Evolutionary conservation across 2,329 filamentous ascomycete genomes (phyloP).

Genomic region (Fusarium concolor): DNA sequence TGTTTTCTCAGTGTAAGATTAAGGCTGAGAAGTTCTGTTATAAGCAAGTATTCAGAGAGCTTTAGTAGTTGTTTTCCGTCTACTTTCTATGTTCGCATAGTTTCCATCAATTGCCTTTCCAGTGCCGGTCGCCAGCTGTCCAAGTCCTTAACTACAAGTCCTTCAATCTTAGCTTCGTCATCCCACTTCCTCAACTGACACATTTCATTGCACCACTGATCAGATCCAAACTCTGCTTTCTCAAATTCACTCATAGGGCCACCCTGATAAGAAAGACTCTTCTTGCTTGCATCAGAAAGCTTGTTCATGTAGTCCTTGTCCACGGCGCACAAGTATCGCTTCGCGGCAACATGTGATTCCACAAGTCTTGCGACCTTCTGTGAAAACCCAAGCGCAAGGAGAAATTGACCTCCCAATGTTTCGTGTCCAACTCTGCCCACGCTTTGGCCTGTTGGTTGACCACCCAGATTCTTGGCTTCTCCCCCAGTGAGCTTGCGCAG

Average conservation of each 20-base stretch:
- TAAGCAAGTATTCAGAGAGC: too few relatives aligned
- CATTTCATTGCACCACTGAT: neutral
- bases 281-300: constrained; percentile 1
- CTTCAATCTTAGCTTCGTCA: neutral
- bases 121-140: neutral
- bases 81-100: too few relatives aligned
- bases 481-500: neutral
- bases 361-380: neutral
- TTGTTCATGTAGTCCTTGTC: neutral
- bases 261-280: neutral
- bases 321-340: neutral
- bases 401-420: neutral
- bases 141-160: neutral
- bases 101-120: neutral
- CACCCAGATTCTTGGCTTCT: neutral
- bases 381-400: neutral
- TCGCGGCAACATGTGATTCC: neutral
- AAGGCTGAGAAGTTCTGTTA: too few relatives aligned
- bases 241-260: neutral
- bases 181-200: neutral
- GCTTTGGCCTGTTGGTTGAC: neutral
- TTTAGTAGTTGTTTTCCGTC: too few relatives aligned
- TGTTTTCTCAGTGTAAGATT: too few relatives aligned
- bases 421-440: neutral
- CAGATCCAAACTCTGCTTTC: neutral